Percentiles rank a stretch among this genome's conserved stretches.
Conservation (phyloP, 2,329 filamentous ascomycete species). For the Colletotrichum zoysiae region DNA sequence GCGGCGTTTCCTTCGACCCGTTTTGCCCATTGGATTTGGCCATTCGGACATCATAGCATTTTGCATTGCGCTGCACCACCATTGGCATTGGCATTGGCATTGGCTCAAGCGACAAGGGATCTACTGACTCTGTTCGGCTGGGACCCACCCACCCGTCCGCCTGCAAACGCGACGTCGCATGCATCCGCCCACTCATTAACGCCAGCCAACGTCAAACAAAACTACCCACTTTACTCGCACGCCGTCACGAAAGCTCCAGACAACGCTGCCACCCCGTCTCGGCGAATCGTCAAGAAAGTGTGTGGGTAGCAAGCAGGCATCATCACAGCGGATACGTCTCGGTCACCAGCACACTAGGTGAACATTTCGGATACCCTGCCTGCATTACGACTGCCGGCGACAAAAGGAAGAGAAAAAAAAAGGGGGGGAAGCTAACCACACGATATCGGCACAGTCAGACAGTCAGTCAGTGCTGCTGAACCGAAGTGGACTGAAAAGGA, state of each 20-base stretch:
- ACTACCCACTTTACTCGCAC: conserved; percentile 23
- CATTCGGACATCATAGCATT: conserved; percentile 16
- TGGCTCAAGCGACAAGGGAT: conserved; percentile 3
- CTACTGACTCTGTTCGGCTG: conserved; percentile 10
- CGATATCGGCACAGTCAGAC: conserved; percentile 2
- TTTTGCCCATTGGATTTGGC: conserved; percentile 16
- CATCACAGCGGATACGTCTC: conserved; percentile 1
- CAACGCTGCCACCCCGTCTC: conserved; percentile 1
- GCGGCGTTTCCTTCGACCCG: not conserved
- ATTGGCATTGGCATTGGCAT: conserved; percentile 13
- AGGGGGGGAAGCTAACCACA: conserved; percentile 5
- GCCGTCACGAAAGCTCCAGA: conserved; percentile 30
- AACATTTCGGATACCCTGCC: not conserved
- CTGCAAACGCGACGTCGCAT: conserved; percentile 34
- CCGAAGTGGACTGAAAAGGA: conserved; percentile 5
- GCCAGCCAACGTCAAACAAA: conserved; percentile 23
- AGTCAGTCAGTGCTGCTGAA: not conserved
- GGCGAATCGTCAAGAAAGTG: not conserved
- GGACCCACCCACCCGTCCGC: conserved; percentile 1
- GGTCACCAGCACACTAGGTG: not conserved
- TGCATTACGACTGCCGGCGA: conserved; percentile 17
- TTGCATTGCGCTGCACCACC: conserved; percentile 13
- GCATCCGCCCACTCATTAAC: conserved; percentile 34
- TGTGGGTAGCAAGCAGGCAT: conserved; percentile 3
- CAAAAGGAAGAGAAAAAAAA: conserved; percentile 4